Evolutionary conservation across 768 basidiomycete genomes (phyloP).

Genomic region (Pulveroboletus sp.): DNA sequence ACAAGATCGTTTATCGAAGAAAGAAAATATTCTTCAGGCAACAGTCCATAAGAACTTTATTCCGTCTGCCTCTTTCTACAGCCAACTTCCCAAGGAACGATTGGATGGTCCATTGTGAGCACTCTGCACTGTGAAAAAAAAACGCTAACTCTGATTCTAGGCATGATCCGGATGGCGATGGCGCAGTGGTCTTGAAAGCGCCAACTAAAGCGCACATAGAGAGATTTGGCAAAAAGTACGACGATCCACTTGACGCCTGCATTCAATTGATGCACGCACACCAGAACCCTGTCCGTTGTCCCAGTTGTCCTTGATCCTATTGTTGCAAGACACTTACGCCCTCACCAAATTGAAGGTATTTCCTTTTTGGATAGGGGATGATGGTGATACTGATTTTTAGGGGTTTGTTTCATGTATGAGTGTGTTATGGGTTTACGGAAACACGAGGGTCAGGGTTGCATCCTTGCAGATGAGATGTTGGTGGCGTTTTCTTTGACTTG

Average conservation of each 20-base stretch:
- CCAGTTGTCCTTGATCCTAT: conserved; percentile 89
- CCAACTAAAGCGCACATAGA: conserved; percentile 65
- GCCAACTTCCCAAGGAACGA: conserved; percentile 31
- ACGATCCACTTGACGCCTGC: conserved; percentile 1
- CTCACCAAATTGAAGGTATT: conserved; percentile 88
- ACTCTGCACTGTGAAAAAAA: not conserved
- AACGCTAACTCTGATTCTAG: conserved; percentile 33
- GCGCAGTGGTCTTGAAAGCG: conserved; percentile 81
- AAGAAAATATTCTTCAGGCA: conserved; percentile 19
- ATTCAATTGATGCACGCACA: conserved; percentile 2
- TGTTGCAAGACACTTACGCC: conserved; percentile 68
- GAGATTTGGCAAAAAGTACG: conserved; percentile 66
- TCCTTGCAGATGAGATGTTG: conserved; percentile 95
- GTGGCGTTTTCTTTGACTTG: conserved; percentile 4
- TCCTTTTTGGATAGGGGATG: not conserved
- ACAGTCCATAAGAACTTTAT: conserved; percentile 34
- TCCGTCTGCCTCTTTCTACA: conserved; percentile 61
- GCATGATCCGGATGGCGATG: conserved; percentile 71
- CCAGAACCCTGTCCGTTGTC: conserved; percentile 59
- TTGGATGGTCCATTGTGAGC: conserved; percentile 21
- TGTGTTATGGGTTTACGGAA: conserved; percentile 91
- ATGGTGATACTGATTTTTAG: conserved; percentile 31
- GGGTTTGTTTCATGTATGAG: conserved; percentile 89
- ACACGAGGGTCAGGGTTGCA: conserved; percentile 90
- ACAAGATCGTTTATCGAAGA: conserved; percentile 8